phyloP scores from a whole-genome alignment of 2,329 filamentous ascomycete species.

The Aspergillus sp. region DNA sequence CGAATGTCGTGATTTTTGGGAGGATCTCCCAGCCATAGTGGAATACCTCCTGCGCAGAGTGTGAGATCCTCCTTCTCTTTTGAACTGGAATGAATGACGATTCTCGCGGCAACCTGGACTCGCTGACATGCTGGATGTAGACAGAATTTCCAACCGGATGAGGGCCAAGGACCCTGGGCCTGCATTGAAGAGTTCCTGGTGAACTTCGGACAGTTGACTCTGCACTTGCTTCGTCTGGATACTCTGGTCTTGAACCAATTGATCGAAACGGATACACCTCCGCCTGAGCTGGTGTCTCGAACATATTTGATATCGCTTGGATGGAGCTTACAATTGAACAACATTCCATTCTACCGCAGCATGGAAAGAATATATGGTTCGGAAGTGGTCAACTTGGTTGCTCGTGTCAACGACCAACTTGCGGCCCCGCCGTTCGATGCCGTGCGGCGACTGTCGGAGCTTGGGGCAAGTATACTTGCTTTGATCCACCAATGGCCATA shows the following conservation, averaged over 20 bases:
- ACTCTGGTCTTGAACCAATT: constrained; percentile 22
- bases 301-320: constrained; percentile 27
- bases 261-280: constrained; percentile 19
- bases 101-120: no score
- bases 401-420: constrained; percentile 23
- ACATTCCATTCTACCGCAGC: constrained; percentile 31
- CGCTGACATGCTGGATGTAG: constrained; percentile 15
- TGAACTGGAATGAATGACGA: no score
- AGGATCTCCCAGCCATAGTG: constrained; percentile 33
- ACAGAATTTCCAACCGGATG: constrained; percentile 24
- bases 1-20: constrained; percentile 40
- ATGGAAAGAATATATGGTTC: constrained; percentile 24
- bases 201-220: constrained; percentile 31
- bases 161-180: constrained; percentile 19
- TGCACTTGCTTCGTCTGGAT: constrained; percentile 37
- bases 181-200: constrained; percentile 37
- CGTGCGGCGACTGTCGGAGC: constrained; percentile 22
- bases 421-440: constrained; percentile 19
- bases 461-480: constrained; percentile 19
- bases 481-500: constrained; percentile 23
- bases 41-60: constrained; percentile 34
- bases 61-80: constrained; percentile 14
- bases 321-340: constrained; percentile 26
- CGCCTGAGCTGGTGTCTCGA: constrained; percentile 24
- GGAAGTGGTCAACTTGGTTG: constrained; percentile 20